Evolutionary conservation across 2,329 filamentous ascomycete genomes (phyloP).

Genomic region (Claviceps monticola): DNA sequence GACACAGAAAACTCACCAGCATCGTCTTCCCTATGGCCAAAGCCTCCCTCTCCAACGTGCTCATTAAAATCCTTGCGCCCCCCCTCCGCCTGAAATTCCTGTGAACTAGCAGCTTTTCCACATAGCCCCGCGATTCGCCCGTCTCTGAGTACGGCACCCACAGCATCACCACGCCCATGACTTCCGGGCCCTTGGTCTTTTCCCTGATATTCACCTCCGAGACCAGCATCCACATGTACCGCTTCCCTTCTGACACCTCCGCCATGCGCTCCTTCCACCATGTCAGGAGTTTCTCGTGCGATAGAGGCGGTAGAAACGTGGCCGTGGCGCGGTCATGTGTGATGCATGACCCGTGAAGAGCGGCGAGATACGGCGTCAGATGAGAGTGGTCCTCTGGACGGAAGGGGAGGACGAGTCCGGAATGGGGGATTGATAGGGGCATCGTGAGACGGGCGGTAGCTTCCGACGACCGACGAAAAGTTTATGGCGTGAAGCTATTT

Average conservation of each 20-base stretch:
- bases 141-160: constrained; percentile 39
- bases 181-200: constrained; percentile 27
- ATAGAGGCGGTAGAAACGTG: constrained; percentile 45
- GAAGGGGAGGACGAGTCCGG: constrained; percentile 29
- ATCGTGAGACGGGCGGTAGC: neutral
- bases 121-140: constrained; percentile 36
- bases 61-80: constrained; percentile 37
- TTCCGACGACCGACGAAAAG: neutral
- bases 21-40: constrained; percentile 31
- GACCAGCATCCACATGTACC: constrained; percentile 41
- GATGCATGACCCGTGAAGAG: constrained; percentile 45
- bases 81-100: constrained; percentile 36
- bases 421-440: constrained; percentile 14
- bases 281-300: constrained; percentile 37
- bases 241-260: constrained; percentile 29
- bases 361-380: constrained; percentile 41
- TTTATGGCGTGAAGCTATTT: neutral
- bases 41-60: constrained; percentile 41
- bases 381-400: constrained; percentile 30
- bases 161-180: constrained; percentile 44
- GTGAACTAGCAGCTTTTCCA: constrained; percentile 46
- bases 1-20: constrained; percentile 29
- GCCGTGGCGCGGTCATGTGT: constrained; percentile 41
- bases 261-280: constrained; percentile 43
- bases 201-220: constrained; percentile 18